Base-by-base conservation (phyloP, 176 grass and related monocot genomes). In the Hyparrhenia diplandra region DNA sequence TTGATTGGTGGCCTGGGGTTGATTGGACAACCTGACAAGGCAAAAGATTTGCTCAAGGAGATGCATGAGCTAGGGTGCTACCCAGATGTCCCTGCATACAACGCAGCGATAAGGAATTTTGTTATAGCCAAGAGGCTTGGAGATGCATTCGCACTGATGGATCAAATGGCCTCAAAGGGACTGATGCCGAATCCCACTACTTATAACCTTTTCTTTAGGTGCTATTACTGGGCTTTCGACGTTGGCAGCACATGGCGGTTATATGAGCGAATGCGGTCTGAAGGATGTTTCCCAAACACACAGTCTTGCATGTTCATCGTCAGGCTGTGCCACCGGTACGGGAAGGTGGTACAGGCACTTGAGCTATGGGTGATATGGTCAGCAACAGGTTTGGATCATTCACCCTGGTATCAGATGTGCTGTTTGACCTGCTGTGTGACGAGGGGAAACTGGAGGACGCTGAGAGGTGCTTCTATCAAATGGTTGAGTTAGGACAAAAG, bases 201-300 rank as follows among this genome's bases (percentile, higher is more conserved):
- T 39, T 98, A 94, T 60, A 98, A 98, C 77, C 84, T 94, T 36
- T 94, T 98, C 81, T 98, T 98, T 76, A 84, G 92, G 41, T 89
- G 67, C 84, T 97, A 90, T 67, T 94, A 98, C 68, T 98, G 90
- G 92, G 92, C 90, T 2, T 92, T 86, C 1, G 92, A 92, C 67
- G 64, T 94, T 51, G 82, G 17, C 61, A 90, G 71, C 4, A 62
- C 91, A 4, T 90, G 81, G 89, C 84, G 41, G 64, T 59, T 97
- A 47, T 97, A 97, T 39, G 32, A 93, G 79, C 84, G 78, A 45
- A 97, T 93, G 91, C 70, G 74, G 27, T 67, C 40, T 1, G 81
- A 94, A 65, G 75, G 84, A 20, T 98, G 95, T 75, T 91, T 92
- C 74, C 95, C 95, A 32, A 32, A 32, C 31, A 32, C 31, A 4